Conservation (phyloP, 495 filamentous ascomycete species). For the Penicillium longicatenatum region DNA sequence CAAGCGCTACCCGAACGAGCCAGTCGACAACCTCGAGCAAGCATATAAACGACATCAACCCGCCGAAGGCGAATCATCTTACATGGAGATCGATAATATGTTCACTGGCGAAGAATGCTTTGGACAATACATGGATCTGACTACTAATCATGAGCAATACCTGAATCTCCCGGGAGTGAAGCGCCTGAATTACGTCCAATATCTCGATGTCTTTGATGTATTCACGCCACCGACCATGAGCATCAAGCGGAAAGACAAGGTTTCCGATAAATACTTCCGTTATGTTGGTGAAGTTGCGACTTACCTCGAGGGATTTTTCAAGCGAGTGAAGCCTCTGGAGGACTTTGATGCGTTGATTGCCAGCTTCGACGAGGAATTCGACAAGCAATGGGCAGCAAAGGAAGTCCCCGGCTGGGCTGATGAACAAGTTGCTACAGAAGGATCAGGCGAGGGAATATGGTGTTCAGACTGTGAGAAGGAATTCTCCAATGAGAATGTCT, state of each 20-base stretch:
- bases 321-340: conserved; percentile 77
- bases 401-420: conserved; percentile 78
- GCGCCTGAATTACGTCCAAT: conserved; percentile 85
- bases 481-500: conserved; percentile 94
- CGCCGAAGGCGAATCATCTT: conserved; percentile 62
- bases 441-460: conserved; percentile 74
- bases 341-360: conserved; percentile 77
- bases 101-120: conserved; percentile 95
- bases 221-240: conserved; percentile 72
- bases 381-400: conserved; percentile 76
- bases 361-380: conserved; percentile 78
- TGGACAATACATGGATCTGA: conserved; percentile 88
- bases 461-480: conserved; percentile 90
- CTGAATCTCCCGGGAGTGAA: conserved; percentile 85
- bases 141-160: conserved; percentile 78
- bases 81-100: conserved; percentile 78
- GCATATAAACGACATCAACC: conserved; percentile 79
- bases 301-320: conserved; percentile 86
- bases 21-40: conserved; percentile 89
- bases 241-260: conserved; percentile 77
- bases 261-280: conserved; percentile 86
- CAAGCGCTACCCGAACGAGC: conserved; percentile 88
- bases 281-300: conserved; percentile 78
- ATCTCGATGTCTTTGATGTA: conserved; percentile 82
- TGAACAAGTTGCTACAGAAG: conserved; percentile 53